Percentiles rank a stretch among this genome's conserved stretches.
phyloP scores from a whole-genome alignment of 2,329 filamentous ascomycete genomes.

The Cadophora malorum region DNA sequence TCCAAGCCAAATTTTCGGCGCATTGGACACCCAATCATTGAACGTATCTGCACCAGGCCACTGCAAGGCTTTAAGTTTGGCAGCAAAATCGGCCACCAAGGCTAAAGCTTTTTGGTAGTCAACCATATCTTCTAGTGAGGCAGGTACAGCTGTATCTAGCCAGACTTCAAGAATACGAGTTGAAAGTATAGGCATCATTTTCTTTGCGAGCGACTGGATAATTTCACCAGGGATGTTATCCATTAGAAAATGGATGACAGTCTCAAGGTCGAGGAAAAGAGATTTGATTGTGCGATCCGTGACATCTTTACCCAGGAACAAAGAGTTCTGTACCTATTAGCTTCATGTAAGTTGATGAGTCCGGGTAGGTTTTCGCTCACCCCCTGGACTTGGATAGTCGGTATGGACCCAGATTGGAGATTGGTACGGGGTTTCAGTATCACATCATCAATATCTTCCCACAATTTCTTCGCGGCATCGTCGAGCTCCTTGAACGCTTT shows the following conservation, averaged over 20 bases:
- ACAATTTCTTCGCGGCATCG: slow-evolving; percentile 64
- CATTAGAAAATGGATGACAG: slow-evolving; percentile 58
- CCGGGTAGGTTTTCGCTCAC: slow-evolving; percentile 43
- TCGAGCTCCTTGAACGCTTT: slow-evolving; percentile 67
- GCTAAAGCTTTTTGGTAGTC: slow-evolving; percentile 75
- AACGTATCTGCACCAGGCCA: slow-evolving; percentile 71
- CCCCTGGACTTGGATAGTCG: slow-evolving; percentile 51
- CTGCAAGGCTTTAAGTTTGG: slow-evolving; percentile 63
- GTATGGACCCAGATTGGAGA: slow-evolving; percentile 42
- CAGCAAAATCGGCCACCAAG: slow-evolving; percentile 68
- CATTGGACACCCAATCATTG: slow-evolving; percentile 79
- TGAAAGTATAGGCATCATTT: slow-evolving; percentile 73
- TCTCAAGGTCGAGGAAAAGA: slow-evolving; percentile 61
- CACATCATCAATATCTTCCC: slow-evolving; percentile 66
- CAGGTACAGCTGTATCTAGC: slow-evolving; percentile 78
- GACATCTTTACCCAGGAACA: slow-evolving; percentile 51
- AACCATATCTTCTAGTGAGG: slow-evolving; percentile 72
- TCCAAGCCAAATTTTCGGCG: slow-evolving; percentile 83
- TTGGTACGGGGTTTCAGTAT: slow-evolving; percentile 67
- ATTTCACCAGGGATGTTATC: slow-evolving; percentile 60
- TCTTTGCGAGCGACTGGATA: slow-evolving; percentile 65
- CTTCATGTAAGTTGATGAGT: slow-evolving; percentile 9
- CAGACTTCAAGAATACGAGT: slow-evolving; percentile 73
- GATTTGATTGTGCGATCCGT: slow-evolving; percentile 55
- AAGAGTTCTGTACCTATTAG: slow-evolving; percentile 47